Evolutionary conservation across 2,329 filamentous ascomycete species (phyloP).

Genomic region (Aspergillus sp.): DNA sequence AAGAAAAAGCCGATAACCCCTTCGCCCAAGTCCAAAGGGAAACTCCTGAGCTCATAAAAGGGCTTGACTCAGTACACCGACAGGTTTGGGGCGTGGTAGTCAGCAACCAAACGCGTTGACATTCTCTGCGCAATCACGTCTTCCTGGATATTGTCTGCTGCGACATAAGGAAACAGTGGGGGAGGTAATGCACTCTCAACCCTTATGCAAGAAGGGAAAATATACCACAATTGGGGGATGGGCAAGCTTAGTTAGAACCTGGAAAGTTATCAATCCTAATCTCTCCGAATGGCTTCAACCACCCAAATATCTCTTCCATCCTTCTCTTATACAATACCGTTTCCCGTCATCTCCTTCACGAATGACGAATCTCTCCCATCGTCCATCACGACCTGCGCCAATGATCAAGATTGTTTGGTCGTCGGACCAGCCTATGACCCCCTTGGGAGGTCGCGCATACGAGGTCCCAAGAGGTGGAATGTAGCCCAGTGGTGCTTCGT

Average conservation of each 20-base stretch:
- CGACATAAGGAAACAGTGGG: too few relatives aligned
- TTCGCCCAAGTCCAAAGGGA: neutral
- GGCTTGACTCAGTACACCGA: neutral
- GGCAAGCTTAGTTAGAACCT: conserved; percentile 7
- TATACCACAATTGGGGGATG: neutral
- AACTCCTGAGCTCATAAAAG: neutral
- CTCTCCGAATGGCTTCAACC: conserved; percentile 13
- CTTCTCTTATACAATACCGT: conserved; percentile 61
- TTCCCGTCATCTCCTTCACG: conserved; percentile 62
- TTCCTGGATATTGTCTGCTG: neutral
- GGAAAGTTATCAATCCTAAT: conserved; percentile 2
- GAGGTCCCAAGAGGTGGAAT: conserved; percentile 48
- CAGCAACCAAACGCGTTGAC: neutral
- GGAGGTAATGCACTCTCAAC: neutral
- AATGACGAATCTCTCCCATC: conserved; percentile 82
- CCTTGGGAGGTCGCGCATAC: conserved; percentile 62
- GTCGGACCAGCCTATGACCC: conserved; percentile 75
- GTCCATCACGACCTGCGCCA: conserved; percentile 69
- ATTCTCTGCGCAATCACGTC: neutral
- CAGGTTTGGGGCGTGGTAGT: neutral
- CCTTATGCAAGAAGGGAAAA: neutral
- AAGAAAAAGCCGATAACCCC: neutral
- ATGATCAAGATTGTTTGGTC: conserved; percentile 69
- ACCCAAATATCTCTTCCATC: conserved; percentile 73
- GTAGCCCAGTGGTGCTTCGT: conserved; percentile 51